Conservation (phyloP, 768 basidiomycete genomes). For the Boletus huronensis region DNA sequence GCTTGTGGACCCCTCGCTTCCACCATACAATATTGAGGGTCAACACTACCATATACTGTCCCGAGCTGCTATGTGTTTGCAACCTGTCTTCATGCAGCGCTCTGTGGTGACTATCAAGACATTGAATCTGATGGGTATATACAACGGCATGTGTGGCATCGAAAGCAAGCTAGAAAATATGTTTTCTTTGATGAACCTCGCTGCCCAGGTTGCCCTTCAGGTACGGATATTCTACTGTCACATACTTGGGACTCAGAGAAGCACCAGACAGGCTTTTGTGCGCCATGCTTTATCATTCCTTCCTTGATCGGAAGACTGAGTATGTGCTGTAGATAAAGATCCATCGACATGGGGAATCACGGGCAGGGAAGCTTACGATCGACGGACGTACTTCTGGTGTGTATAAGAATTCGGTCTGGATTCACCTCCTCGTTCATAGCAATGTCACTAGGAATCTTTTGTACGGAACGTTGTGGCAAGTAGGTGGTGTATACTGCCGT, state of each 20-base stretch:
- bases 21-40: slow-evolving; percentile 48
- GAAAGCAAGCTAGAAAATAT: slow-evolving; percentile 48
- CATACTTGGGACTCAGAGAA: not conserved
- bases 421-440: not conserved
- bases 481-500: not conserved
- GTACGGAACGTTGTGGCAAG: slow-evolving; percentile 46
- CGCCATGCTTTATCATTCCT: not conserved
- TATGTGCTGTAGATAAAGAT: slow-evolving; percentile 39
- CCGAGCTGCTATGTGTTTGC: slow-evolving; percentile 45
- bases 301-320: slow-evolving; percentile 3
- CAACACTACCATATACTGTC: slow-evolving; percentile 50
- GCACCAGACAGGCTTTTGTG: slow-evolving; percentile 14
- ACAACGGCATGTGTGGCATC: slow-evolving; percentile 51
- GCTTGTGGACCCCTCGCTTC: slow-evolving; percentile 43
- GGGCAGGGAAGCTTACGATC: slow-evolving; percentile 49
- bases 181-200: slow-evolving; percentile 46
- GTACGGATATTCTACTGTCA: slow-evolving; percentile 28
- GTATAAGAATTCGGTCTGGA: not conserved
- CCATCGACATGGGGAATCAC: slow-evolving; percentile 49
- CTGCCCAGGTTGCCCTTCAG: slow-evolving; percentile 45
- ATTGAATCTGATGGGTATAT: slow-evolving; percentile 51
- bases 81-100: slow-evolving; percentile 41
- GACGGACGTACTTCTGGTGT: slow-evolving; percentile 52
- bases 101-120: slow-evolving; percentile 49
- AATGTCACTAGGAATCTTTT: slow-evolving; percentile 36